Percentiles rank a stretch among this genome's conserved stretches.
Evolutionary conservation across 164 flowering plant genomes (phyloP).

Genomic region (Brasenia schreberi): DNA sequence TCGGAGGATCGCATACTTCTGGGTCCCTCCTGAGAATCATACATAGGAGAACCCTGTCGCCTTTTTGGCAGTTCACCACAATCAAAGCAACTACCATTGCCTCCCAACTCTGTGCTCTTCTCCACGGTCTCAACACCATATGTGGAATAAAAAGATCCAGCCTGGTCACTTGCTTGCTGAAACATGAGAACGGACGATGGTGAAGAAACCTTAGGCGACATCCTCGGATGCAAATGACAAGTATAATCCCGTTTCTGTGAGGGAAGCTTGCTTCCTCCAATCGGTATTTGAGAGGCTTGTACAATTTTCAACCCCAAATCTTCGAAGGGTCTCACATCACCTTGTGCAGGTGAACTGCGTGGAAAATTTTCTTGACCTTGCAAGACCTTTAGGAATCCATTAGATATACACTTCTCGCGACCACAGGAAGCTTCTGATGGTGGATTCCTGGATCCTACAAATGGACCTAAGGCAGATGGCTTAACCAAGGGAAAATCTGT

Average conservation of each 20-base stretch:
- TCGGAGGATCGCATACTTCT: conserved; percentile 10
- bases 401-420: conserved; percentile 21
- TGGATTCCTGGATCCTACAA: conserved; percentile 17
- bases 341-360: conserved; percentile 16
- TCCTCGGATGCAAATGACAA: conserved; percentile 13
- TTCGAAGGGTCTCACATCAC: conserved; percentile 14
- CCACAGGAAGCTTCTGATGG: conserved; percentile 11
- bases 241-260: conserved; percentile 14
- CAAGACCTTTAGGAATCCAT: conserved; percentile 85
- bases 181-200: conserved; percentile 71
- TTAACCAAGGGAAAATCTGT: conserved; percentile 22
- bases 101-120: conserved; percentile 9
- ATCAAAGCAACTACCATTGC: conserved; percentile 7
- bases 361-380: conserved; percentile 92
- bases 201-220: conserved; percentile 33
- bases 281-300: conserved; percentile 27
- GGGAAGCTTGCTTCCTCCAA: conserved; percentile 32
- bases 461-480: conserved; percentile 17
- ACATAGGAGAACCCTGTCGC: conserved; percentile 9
- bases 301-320: conserved; percentile 20
- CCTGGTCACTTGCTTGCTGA: conserved; percentile 33
- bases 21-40: conserved; percentile 7
- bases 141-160: conserved; percentile 7
- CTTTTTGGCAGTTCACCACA: conserved; percentile 10
- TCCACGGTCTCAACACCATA: conserved; percentile 7